Conservation (phyloP, 1,284 basidiomycete species). For the Ganoderma meredithae region DNA sequence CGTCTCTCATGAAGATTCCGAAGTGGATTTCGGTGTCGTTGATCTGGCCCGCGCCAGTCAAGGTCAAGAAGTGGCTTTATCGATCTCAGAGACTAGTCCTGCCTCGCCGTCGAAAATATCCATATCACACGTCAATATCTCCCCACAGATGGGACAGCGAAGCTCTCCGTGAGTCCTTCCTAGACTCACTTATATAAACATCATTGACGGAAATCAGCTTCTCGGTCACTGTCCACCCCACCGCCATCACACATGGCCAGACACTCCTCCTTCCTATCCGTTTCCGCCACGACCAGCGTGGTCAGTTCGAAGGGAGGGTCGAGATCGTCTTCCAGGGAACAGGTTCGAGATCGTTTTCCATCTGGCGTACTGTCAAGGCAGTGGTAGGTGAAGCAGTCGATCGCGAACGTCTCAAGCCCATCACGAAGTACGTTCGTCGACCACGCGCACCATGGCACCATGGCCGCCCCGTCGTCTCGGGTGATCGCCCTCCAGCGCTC, state of each 20-base stretch:
- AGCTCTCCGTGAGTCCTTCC: not conserved
- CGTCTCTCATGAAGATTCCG: constrained; percentile 32
- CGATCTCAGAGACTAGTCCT: not conserved
- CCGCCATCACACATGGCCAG: not conserved
- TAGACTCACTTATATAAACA: too few relatives aligned
- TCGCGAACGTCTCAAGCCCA: constrained; percentile 36
- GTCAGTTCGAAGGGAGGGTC: constrained; percentile 29
- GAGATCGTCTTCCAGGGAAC: constrained; percentile 28
- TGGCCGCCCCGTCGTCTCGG: constrained; percentile 8
- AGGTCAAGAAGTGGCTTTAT: constrained; percentile 33
- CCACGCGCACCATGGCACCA: constrained; percentile 24
- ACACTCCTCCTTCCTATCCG: constrained; percentile 13
- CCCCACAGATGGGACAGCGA: not conserved
- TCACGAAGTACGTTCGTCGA: constrained; percentile 37
- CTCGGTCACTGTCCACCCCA: not conserved
- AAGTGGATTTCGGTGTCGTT: constrained; percentile 47
- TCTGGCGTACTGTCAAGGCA: constrained; percentile 35
- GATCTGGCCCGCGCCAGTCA: constrained; percentile 36
- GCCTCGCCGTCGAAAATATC: not conserved
- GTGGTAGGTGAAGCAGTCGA: constrained; percentile 40
- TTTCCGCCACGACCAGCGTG: constrained; percentile 17
- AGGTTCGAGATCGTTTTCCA: constrained; percentile 33
- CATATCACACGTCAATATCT: not conserved
- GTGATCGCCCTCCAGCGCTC: constrained; percentile 23
- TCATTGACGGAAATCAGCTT: not conserved